Evolutionary conservation across 2,329 filamentous ascomycete species (phyloP), one percentile per base, ranked within the genome.

Genomic region (Aureobasidium subglaciale): DNA sequence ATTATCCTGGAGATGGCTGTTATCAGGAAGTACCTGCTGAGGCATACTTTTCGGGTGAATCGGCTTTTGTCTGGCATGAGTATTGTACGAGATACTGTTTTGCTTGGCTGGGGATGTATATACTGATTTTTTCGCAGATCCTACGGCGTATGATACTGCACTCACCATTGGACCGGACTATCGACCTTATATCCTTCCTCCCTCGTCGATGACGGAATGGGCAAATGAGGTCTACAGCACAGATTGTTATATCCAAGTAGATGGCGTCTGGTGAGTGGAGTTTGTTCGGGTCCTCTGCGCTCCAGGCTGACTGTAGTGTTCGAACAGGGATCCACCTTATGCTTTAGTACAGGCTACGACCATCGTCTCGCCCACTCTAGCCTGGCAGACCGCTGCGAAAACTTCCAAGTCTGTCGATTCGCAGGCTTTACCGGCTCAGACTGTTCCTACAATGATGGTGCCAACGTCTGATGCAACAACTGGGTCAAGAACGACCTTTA

Each of bases 11-110:
- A 4, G 37, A 59, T 15, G 56, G 59, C 10, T 65, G 63, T 50
- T 65, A 63, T 25, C 62, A 63, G 43, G 45, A 64, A 35, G 63
- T 65, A 2, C 61, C 59, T 9, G 62, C 63, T 2, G 45, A 42
- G 2, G 63, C 63, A 4, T 65, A 65, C 53, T 65, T 59, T 13
- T 22, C 18, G 5, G 43, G 43, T 15, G 43, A 48, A 48, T 48
- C 29, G 5, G 43, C 29, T 1, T 48, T 34, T 20, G 10, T 3
- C 16, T 34, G 29, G 43, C 27, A 48, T 10, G 29, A 48, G 11
- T 48, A 48, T n/a, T 48, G 43, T 48, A 48, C 15, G 29, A n/a
- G n/a, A 5, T 15, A n/a, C 41, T 43, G 22, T 1, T 20, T 32
- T 3, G 9, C 25, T 5, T 20, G 2, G 2, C 3, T 25, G 7